These are phyloP conservation scores for Aspergillus sp. DNA, from an alignment of 2,329 filamentous ascomycete genomes.

Conservation along the genomic window DNA sequence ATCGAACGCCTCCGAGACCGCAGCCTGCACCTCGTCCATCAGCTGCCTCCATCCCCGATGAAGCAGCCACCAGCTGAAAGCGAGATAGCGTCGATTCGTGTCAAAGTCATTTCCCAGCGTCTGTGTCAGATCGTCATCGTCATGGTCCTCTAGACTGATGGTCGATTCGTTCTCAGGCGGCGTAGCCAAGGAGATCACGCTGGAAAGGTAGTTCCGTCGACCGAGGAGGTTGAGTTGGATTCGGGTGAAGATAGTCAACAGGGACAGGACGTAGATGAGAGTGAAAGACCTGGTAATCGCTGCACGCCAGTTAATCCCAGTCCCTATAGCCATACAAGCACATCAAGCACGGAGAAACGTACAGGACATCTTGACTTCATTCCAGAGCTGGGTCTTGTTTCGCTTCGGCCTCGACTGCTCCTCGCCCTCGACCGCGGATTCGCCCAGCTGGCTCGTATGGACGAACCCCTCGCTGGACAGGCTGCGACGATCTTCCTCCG, in stretches of 20 bases:
- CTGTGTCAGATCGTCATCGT: conserved; percentile 82
- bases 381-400: conserved; percentile 91
- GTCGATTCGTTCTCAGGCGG: conserved; percentile 59
- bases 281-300: conserved; percentile 87
- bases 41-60: conserved; percentile 82
- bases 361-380: conserved; percentile 94
- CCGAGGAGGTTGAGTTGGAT: conserved; percentile 96
- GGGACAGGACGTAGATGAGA: conserved; percentile 78
- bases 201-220: conserved; percentile 88
- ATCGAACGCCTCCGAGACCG: conserved; percentile 85
- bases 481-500: conserved; percentile 75
- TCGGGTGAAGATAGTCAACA: conserved; percentile 83
- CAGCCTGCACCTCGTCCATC: conserved; percentile 69
- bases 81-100: conserved; percentile 87
- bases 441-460: conserved; percentile 66
- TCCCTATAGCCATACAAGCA: neutral
- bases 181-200: conserved; percentile 81
- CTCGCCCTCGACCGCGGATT: conserved; percentile 44
- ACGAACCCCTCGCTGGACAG: conserved; percentile 70
- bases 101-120: conserved; percentile 89
- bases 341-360: conserved; percentile 13
- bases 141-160: conserved; percentile 86
- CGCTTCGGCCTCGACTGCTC: conserved; percentile 50
- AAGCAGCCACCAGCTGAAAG: conserved; percentile 96
- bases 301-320: conserved; percentile 28